Conservation (phyloP, 257 asterid genomes). For the Solanum pinnatisectum region DNA sequence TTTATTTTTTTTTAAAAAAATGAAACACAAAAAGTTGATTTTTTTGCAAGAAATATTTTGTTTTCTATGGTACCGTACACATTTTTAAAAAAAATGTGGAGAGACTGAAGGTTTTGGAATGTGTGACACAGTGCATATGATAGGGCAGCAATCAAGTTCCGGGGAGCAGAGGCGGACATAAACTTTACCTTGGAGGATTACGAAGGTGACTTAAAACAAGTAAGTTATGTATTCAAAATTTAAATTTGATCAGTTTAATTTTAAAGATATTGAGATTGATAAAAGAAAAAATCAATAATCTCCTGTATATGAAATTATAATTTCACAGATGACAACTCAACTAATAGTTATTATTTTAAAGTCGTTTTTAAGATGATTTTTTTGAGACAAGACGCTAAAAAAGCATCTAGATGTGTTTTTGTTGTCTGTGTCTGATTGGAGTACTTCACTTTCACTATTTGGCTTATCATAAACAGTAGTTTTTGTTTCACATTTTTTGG, state of each 20-base stretch:
- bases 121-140: conserved; percentile 70
- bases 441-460: neutral
- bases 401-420: neutral
- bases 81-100: neutral
- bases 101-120: neutral
- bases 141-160: conserved; percentile 92
- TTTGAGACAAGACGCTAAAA: neutral
- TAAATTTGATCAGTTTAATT: conserved; percentile 60
- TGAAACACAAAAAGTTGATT: neutral
- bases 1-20: neutral
- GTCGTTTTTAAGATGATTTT: neutral
- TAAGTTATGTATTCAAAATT: conserved; percentile 28
- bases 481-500: neutral
- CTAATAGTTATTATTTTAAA: neutral
- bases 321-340: neutral
- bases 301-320: neutral
- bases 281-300: neutral
- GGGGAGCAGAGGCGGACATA: conserved; percentile 97
- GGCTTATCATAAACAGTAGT: neutral
- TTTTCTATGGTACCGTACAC: neutral
- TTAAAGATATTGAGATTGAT: conserved; percentile 34
- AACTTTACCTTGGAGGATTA: conserved; percentile 79
- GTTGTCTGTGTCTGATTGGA: neutral
- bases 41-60: neutral
- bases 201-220: conserved; percentile 92